Conservation (phyloP, 495 filamentous ascomycete species). For the Aspergillus affinis region DNA sequence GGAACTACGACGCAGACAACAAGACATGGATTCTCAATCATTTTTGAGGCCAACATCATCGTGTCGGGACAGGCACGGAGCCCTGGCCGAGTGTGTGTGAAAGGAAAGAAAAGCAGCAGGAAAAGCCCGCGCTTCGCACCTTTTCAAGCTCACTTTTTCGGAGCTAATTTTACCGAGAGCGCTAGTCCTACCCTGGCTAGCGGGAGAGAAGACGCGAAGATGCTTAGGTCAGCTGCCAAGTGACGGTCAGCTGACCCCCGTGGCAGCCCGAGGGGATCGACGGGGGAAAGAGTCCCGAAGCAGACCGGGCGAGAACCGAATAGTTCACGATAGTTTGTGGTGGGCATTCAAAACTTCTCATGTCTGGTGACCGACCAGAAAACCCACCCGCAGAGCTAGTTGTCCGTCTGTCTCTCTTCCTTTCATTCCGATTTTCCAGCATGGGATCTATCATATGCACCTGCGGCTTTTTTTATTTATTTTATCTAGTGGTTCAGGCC, state of each 20-base stretch:
- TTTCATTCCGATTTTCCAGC: too few relatives aligned
- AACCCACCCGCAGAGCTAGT: background rate
- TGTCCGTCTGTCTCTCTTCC: background rate
- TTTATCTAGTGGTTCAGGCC: too few relatives aligned
- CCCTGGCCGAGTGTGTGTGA: slow-evolving; percentile 10
- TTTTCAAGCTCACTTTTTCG: slow-evolving; percentile 23
- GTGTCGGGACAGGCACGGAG: background rate
- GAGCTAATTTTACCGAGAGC: slow-evolving; percentile 26
- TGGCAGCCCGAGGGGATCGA: background rate
- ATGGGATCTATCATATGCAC: background rate
- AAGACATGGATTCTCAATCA: background rate
- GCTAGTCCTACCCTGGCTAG: background rate
- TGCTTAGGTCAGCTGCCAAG: slow-evolving; percentile 13
- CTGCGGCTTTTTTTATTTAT: too few relatives aligned
- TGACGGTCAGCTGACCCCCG: background rate
- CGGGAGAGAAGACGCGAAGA: background rate
- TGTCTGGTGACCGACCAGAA: slow-evolving; percentile 7
- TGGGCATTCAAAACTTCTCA: slow-evolving; percentile 2
- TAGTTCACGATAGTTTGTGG: slow-evolving; percentile 5
- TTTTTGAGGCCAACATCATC: background rate
- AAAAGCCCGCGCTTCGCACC: slow-evolving; percentile 17
- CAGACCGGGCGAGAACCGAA: slow-evolving; percentile 10
- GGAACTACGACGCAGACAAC: background rate
- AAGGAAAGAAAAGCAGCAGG: slow-evolving; percentile 11
- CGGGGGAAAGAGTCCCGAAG: slow-evolving; percentile 13